Evolutionary conservation across 1,139 yeast species (phyloP).

Genomic region (Pichia sp.): DNA sequence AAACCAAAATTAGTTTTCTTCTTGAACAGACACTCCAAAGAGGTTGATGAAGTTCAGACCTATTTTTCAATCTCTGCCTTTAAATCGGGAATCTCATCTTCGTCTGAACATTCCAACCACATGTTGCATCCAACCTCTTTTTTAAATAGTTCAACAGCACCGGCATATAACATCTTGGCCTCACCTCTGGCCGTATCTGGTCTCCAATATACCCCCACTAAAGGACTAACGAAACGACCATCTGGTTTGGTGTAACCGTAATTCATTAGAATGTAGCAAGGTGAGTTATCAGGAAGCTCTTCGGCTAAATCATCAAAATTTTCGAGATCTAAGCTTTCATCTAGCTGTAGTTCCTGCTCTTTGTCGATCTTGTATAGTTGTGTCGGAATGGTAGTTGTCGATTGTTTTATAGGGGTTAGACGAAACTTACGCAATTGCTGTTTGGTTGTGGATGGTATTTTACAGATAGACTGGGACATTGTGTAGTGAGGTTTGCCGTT

Average conservation of each 20-base stretch:
- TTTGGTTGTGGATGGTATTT: slow-evolving; percentile 62
- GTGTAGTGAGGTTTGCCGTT: too few species aligned
- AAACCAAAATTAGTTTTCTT: not conserved
- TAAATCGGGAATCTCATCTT: slow-evolving; percentile 56
- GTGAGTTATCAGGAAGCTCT: slow-evolving; percentile 76
- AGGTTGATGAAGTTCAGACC: not conserved
- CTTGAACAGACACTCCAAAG: not conserved
- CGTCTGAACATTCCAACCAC: slow-evolving; percentile 53
- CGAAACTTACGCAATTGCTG: slow-evolving; percentile 51
- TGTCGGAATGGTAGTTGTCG: slow-evolving; percentile 62
- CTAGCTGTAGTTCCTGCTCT: slow-evolving; percentile 48
- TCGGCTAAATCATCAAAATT: slow-evolving; percentile 67
- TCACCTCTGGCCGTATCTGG: slow-evolving; percentile 82
- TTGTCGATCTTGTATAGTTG: slow-evolving; percentile 56
- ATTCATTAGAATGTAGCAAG: slow-evolving; percentile 72
- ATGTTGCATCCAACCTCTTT: slow-evolving; percentile 67
- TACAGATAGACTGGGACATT: slow-evolving; percentile 47
- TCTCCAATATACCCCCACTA: slow-evolving; percentile 76
- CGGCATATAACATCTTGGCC: slow-evolving; percentile 82
- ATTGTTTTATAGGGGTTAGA: slow-evolving; percentile 34
- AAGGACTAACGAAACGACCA: slow-evolving; percentile 70
- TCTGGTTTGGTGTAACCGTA: slow-evolving; percentile 64
- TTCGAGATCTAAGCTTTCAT: slow-evolving; percentile 43
- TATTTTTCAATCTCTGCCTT: slow-evolving; percentile 30
- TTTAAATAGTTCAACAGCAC: slow-evolving; percentile 76